Base-by-base conservation (phyloP, 2,329 filamentous ascomycete species). In the Sporothrix inflata region DNA sequence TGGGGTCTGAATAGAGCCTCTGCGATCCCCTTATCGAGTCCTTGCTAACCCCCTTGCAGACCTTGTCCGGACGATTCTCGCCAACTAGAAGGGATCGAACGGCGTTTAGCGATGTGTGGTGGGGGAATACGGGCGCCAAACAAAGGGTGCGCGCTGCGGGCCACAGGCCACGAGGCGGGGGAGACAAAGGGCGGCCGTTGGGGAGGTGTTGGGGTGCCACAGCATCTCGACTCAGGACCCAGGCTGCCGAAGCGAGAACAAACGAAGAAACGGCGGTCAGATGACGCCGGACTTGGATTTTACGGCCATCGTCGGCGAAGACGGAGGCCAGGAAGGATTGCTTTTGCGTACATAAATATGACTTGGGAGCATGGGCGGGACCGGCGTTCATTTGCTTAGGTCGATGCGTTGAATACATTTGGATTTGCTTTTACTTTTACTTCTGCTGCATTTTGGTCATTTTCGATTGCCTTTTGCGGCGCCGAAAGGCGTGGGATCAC, bases 21-120 rank as follows among this genome's bases (percentile, higher is more conserved):
- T 9, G 9, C 21, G 24, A 19, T 2, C 21, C 9, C n/a, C 42
- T 49, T 34, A 4, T 16, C 24, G 27, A 9, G 5, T n/a, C 6
- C 4, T 4, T 65, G 55, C 70, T 71, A 53, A 72, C 38, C 9
- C 14, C 60, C 45, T 53, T 53, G 69, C 76, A 93, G 92, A 96
- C 75, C 91, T 96, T 73, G 92, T 96, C 79, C 91, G 92, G 79
- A 95, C 92, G 70, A 94, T 96, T 79, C 90, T 96, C 76, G 92
- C 92, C 82, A 95, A 95, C 85, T 96, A 87, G 82, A 45, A 40
- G 6, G 21, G 24, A 0, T 42, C 6, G 55, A 24, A 34, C 1
- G 27, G 24, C 21, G 21, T 42, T 38, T 24, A 8, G 14, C 34
- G 60, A 65, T 27, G 24, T 7, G n/a, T 65, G 21, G n/a, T 40